These are phyloP conservation scores for Athelia psychrophila DNA, from an alignment of 1,284 basidiomycete genomes.

Conservation along the genomic window DNA sequence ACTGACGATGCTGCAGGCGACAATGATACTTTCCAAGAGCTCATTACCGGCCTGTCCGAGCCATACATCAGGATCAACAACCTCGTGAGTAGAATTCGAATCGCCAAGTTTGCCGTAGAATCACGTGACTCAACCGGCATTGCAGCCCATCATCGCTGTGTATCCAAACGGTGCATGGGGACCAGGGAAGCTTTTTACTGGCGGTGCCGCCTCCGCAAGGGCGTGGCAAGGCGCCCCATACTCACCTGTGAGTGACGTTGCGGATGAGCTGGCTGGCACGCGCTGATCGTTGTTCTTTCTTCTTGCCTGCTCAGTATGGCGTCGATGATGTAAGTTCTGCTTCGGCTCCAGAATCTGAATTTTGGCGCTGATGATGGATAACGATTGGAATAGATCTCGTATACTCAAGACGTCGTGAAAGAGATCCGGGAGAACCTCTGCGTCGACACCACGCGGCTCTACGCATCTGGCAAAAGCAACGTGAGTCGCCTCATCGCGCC, in stretches of 20 bases:
- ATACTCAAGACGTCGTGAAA: not conserved
- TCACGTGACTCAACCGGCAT: no score
- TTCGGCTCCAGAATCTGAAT: not conserved
- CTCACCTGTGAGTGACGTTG: not conserved
- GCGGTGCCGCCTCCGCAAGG: slow-evolving; percentile 7
- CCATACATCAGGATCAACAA: not conserved
- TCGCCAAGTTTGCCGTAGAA: no score
- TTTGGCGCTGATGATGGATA: not conserved
- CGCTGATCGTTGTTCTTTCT: not conserved
- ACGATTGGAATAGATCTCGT: slow-evolving; percentile 1
- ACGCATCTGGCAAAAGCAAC: slow-evolving; percentile 1
- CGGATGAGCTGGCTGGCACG: not conserved
- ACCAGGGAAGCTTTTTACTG: slow-evolving; percentile 8
- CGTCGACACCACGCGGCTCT: not conserved
- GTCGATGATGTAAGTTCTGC: slow-evolving; percentile 1
- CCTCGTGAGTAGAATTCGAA: not conserved
- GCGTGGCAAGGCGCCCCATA: slow-evolving; percentile 4
- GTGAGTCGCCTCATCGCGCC: not conserved
- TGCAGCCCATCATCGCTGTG: slow-evolving; percentile 9
- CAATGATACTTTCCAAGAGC: not conserved
- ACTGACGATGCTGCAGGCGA: slow-evolving; percentile 5
- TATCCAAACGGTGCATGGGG: slow-evolving; percentile 15
- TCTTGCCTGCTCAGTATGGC: not conserved
- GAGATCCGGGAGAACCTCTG: not conserved
- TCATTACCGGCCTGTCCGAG: not conserved